Conservation (phyloP, 306 rosid species). For the Cicer bijugum region DNA sequence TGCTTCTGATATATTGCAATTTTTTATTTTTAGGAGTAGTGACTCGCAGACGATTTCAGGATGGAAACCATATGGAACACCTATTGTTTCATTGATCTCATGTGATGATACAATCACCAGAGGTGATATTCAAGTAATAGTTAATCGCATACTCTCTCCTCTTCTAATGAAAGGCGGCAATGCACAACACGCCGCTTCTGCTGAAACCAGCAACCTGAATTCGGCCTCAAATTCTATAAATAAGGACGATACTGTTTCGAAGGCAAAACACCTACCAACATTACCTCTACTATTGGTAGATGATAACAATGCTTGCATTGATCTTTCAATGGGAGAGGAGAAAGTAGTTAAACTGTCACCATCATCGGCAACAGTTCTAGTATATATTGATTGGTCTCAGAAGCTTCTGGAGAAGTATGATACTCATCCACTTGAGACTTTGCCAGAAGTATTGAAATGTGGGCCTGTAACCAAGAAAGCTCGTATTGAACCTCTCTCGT, state of each 20-base stretch:
- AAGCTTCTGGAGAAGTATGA: conserved; percentile 77
- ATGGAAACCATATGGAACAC: conserved; percentile 85
- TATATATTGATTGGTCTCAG: conserved; percentile 84
- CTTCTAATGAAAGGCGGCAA: conserved; percentile 64
- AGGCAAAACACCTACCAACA: conserved; percentile 50
- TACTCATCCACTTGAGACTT: conserved; percentile 67
- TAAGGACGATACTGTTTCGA: conserved; percentile 56
- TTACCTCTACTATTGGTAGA: conserved; percentile 80
- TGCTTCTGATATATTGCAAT: conserved; percentile 36
- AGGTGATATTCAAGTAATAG: conserved; percentile 69
- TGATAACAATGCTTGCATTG: conserved; percentile 74
- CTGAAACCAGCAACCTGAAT: conserved; percentile 57
- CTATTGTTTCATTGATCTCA: conserved; percentile 72
- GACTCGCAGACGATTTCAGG: conserved; percentile 70
- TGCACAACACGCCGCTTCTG: conserved; percentile 48
- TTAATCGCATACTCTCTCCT: conserved; percentile 71
- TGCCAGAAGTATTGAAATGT: conserved; percentile 82
- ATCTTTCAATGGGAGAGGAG: conserved; percentile 80
- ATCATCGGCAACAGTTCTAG: conserved; percentile 58
- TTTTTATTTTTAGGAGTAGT: conserved; percentile 55
- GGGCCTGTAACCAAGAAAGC: conserved; percentile 92
- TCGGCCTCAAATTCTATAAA: conserved; percentile 54
- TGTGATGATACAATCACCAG: conserved; percentile 70
- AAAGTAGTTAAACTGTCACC: conserved; percentile 64
- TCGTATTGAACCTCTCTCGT: conserved; percentile 88